Base-by-base conservation (phyloP, 108 stramenopile species). In the Hondaea fermentalgiana region DNA sequence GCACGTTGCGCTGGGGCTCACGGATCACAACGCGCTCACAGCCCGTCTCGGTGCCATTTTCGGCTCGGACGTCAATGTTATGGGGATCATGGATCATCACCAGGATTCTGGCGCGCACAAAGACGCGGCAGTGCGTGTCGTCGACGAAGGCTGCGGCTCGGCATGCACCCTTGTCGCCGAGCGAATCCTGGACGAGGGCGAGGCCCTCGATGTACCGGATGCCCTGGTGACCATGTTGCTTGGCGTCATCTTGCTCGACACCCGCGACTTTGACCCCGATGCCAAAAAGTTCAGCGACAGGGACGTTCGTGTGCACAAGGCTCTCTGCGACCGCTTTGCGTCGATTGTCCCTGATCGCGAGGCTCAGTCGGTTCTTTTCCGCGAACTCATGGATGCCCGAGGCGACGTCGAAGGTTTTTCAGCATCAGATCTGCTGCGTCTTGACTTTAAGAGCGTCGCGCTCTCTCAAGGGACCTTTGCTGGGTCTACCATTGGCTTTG, bases 171-270 rank as follows among this genome's bases (percentile, higher is more conserved):
- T 83, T 8, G 76, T 83, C 16, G 51, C 76, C 16, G 76, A 83
- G 76, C 6, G 19, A 16, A 53, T 53, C n/a, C 76, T 83, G 10
- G 28, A 25, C 76, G 76, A 83, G 51, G 64, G 55, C 55, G 55
- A 69, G 42, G 76, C 43, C 76, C 45, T 83, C 51, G 51, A 47
- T 6, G 45, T 83, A 6, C 76, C 76, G 51, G 49, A 47, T 83
- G 6, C 19, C 8, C 76, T 83, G 19, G 76, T 53, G 49, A 6
- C 12, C 16, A 47, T 83, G 49, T 23, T 83, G 49, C 51, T 83
- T 43, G 76, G 76, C 51, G 76, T 47, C 25, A 83, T 83, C 6
- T 83, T 83, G 76, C 51, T 83, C n/a, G 76, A 83, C 51, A 83
- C 76, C 19, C 76, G 76, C 4, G 51, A 83, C 51, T 83, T 83